Base-by-base conservation (phyloP, 495 filamentous ascomycete genomes). In the Penicillium ochrochloron region DNA sequence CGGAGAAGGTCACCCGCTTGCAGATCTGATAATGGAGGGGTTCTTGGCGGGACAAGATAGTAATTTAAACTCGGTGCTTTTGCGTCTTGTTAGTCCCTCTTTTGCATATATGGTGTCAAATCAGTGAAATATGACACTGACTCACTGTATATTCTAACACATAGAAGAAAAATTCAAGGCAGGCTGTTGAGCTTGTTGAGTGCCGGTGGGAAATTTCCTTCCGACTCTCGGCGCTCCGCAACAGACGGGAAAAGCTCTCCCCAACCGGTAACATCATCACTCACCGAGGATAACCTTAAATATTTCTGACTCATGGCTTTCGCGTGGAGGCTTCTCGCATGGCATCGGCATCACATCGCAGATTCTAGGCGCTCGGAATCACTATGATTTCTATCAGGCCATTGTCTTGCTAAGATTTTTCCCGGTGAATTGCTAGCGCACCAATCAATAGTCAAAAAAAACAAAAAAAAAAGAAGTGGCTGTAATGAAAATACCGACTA, bases 1-100 rank as follows among this genome's bases (percentile, higher is more conserved):
- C 62, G 59, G 64, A 69, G 61, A 68, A 65, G 46, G 39, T 54
- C 37, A 59, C 57, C 68, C 63, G 66, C 62, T 69, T 66, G 19
- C 66, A 60, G 69, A 71, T 71, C 69, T 69, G 66, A 69, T 69
- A 69, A 61, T 35, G 14, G 29, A 50, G 56, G 59, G n/a, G 59
- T 27, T 53, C 60, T 62, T 59, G 55, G 64, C 54, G 21, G 58
- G 17, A 33, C 37, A 23, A 56, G 23, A 19, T 23, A 41, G 5
- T 37, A 12, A 12, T 11, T 12, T 12, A 12, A 4, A 5, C 14
- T 5, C 25, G 31, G 23, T 57, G 23, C 8, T 37, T 34, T 34
- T 14, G 31, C 7, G 33, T 9, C 15, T 52, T 12, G 17, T 29
- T 31, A 0, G 14, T 12, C 11, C 10, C 7, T 21, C 15, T 17